Base-by-base conservation (phyloP, 495 filamentous ascomycete species). In the Recurvomyces mirabilis region DNA sequence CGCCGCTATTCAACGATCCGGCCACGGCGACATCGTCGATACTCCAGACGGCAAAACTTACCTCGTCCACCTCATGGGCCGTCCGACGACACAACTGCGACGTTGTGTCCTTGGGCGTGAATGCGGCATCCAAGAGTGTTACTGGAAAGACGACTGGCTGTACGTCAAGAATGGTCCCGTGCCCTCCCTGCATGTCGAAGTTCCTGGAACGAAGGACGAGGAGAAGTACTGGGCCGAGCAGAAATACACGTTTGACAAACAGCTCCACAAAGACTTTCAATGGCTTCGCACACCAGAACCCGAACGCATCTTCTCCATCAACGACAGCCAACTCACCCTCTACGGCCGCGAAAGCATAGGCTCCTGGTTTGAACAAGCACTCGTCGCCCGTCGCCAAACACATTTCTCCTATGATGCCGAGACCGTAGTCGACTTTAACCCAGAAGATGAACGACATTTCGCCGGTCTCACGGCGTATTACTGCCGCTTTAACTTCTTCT, bases 1-100 rank as follows among this genome's bases (percentile, higher is more conserved):
- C 32, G 39, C 24, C 57, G 64, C 70, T 1, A 52, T 77, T 17
- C 73, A 77, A 51, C 57, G 70, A 34, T 68, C 74, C 0, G 75
- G 74, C 1, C 75, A 78, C 54, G 75, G 72, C 12, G 74, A 78
- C 51, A 64, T 77, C 17, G 71, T 77, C 20, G 71, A 77, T 19
- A 75, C 72, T 3, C 67, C 70, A 6, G 66, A 70, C 23, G 75
- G 75, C 1, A 65, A 66, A 39, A 72, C 70, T 5, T 77, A 75
- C 47, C 38, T 75, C 0, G 73, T 78, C 5, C 72, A 75, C 52
- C 55, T 77, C 10, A 56, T 61, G 1, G 72, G 72, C 14, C 68
- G 73, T 7, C 73, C 73, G 5, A 73, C 55, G 0, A 72, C 69
- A 1, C 71, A 75, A 46, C 44, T 60, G 18, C 65, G 73, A 6